phyloP scores from a whole-genome alignment of 208 protist species.

The Acanthamoeba triangularis region DNA sequence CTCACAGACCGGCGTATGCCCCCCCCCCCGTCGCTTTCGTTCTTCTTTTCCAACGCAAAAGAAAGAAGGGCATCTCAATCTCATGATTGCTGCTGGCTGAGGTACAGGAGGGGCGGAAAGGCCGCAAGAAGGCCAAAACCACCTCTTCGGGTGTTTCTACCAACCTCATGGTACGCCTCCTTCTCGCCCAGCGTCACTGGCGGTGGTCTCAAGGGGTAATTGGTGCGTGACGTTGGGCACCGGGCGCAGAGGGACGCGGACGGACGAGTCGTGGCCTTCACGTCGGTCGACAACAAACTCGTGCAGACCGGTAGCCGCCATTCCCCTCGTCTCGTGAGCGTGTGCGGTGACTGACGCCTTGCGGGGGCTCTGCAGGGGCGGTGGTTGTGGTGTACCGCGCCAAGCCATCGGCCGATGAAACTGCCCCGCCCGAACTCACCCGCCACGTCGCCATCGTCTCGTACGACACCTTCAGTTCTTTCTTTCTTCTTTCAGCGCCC shows the following conservation, averaged over 20 bases:
- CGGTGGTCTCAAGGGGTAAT: background rate
- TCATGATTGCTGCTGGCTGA: background rate
- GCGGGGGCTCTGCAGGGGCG: background rate
- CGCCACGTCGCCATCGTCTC: slow-evolving; percentile 23
- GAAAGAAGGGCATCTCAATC: too few species aligned
- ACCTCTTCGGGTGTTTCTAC: background rate
- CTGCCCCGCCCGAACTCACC: background rate
- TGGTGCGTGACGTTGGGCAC: background rate
- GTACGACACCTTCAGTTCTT: background rate
- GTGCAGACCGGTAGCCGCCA: background rate
- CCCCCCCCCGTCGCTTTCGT: background rate
- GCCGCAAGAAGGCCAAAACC: slow-evolving; percentile 27
- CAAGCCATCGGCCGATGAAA: background rate
- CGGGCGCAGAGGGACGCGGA: background rate
- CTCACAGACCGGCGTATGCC: background rate
- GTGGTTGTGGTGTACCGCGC: slow-evolving; percentile 22
- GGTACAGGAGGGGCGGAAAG: background rate
- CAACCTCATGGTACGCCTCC: background rate
- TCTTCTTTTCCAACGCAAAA: background rate
- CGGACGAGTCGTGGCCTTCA: slow-evolving; percentile 13
- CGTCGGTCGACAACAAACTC: slow-evolving; percentile 50
- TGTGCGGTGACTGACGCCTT: background rate
- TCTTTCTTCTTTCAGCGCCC: background rate
- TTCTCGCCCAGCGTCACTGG: background rate
- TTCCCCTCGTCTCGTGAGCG: background rate